Base-by-base conservation (phyloP, 306 rosid species). In the Sindora glabra region DNA sequence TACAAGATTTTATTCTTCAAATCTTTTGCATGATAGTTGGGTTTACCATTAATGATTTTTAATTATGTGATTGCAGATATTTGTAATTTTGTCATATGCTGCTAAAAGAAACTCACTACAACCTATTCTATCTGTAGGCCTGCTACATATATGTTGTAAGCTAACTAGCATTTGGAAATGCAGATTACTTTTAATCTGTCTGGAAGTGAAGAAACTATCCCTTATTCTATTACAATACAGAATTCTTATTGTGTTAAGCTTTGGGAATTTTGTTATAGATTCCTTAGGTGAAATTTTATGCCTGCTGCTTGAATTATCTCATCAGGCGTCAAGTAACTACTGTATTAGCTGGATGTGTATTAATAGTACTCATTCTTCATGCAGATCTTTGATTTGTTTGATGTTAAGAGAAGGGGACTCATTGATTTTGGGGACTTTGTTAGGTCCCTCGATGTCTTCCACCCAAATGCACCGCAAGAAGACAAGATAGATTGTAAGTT, bases 401-500 rank as follows among this genome's bases (percentile, higher is more conserved):
- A 94, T 45, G 86, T 84, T 4, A 89, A 86, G 78, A 42, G 54
- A 36, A 89, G 51, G 59, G 89, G 99, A 59, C 76, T 63, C 53
- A 84, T 94, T 68, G 99, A 89, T 74, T 94, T 94, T 58, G 89
- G 80, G 24, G 99, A 94, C 56, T 94, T 94, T 37, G 99, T 94
- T 14, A 83, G 94, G 82, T 79, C 99, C 64, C 90, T 94, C 41
- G 78, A 77, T 69, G 84, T 94, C 59, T 94, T 94, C 72, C 99
- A 94, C 67, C 99, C 97, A 49, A 66, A 71, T 73, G 70, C 84
- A 54, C 67, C 95, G 2, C 76, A 37, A 22, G 70, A 94, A 62
- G 89, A 68, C 76, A 94, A 94, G 69, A 86, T 94, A 29, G 90
- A 89, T 12, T 94, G 99, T 94, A 76, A 69, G 87, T 80, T 71